Base-by-base conservation (phyloP, 2,329 filamentous ascomycete species). In the Kalmusia sp. region DNA sequence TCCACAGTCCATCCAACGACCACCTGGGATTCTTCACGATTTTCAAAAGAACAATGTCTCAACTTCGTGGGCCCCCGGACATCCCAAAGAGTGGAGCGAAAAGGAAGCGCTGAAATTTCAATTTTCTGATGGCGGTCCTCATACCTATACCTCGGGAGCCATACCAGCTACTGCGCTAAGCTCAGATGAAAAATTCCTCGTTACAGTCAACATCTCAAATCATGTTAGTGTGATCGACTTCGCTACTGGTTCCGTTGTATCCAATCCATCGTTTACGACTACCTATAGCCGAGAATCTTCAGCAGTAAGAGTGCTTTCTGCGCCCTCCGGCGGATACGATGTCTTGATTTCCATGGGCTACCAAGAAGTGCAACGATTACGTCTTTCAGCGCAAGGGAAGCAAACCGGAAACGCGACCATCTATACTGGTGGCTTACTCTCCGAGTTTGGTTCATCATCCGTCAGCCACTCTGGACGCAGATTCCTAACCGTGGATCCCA, bases 31-130 rank as follows among this genome's bases (percentile, higher is more conserved):
- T 12, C 21, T 35, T 9, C 43, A 34, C 21, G 41, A 35, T 5
- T 45, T 45, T 12, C 41, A 34, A 45, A 45, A 45, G 30, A 34
- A 45, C 19, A 45, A 45, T 14, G 21, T 35, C 17, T 45, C 41
- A 15, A 7, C 14, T 11, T 45, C 41, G 15, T 45, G 30, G 41
- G 30, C 41, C 4, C 30, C 30, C 12, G 41, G 41, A 2, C 41
- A 35, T 25, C 41, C 30, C 30, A 45, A 45, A 27, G 30, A 45
- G 17, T 35, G 41, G 41, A 34, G 11, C 28, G 41, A 45, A 11
- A 45, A 45, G 15, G 41, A 33, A n/a, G 41, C 41, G 15, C 9
- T 45, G 9, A 31, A 33, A 14, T 45, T 19, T 45, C 6, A 22
- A 9, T 34, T 45, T 12, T 45, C 41, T 11, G 28, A 45, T 15